A percentile compares a stretch with the other conserved stretches of the same genome.
Conservation (phyloP, 352 stramenopile species). For the Phytophthora podocarpi region DNA sequence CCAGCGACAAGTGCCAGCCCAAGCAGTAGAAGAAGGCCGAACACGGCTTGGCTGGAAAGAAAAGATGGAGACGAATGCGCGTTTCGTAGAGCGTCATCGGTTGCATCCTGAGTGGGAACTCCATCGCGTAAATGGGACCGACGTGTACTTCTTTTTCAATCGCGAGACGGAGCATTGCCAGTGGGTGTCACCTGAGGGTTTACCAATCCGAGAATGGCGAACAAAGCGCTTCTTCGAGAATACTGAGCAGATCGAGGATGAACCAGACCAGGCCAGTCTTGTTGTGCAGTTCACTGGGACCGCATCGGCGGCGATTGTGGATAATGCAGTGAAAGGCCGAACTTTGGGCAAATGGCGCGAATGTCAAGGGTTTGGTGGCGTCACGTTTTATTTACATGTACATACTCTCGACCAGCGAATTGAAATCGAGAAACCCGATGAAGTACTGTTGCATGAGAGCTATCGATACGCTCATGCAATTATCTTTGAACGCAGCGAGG, state of each 20-base stretch:
- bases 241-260: conserved; percentile 50
- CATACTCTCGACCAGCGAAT: conserved; percentile 38
- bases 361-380: conserved; percentile 45
- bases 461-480: conserved; percentile 59
- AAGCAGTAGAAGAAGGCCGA: conserved; percentile 37
- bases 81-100: conserved; percentile 62
- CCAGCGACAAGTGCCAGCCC: conserved; percentile 60
- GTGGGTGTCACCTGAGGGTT: conserved; percentile 50
- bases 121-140: conserved; percentile 53
- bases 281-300: conserved; percentile 52
- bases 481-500: conserved; percentile 61
- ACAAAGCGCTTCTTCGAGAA: conserved; percentile 65
- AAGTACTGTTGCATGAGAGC: conserved; percentile 55
- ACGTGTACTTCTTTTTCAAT: conserved; percentile 84
- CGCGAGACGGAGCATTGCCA: conserved; percentile 51
- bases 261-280: conserved; percentile 50
- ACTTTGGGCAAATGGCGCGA: conserved; percentile 61
- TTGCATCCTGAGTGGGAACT: conserved; percentile 62
- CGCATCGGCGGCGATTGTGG: conserved; percentile 34
- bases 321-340: conserved; percentile 48
- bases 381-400: conserved; percentile 69
- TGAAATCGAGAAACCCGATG: conserved; percentile 55
- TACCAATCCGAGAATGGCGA: conserved; percentile 44
- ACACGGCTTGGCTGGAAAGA: conserved; percentile 68
- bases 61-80: conserved; percentile 49